A percentile compares a stretch with the other conserved stretches of the same genome.
These are phyloP conservation scores for Porphyrellus cyaneotinctus DNA, from an alignment of 768 basidiomycete species.

Conservation along the genomic window DNA sequence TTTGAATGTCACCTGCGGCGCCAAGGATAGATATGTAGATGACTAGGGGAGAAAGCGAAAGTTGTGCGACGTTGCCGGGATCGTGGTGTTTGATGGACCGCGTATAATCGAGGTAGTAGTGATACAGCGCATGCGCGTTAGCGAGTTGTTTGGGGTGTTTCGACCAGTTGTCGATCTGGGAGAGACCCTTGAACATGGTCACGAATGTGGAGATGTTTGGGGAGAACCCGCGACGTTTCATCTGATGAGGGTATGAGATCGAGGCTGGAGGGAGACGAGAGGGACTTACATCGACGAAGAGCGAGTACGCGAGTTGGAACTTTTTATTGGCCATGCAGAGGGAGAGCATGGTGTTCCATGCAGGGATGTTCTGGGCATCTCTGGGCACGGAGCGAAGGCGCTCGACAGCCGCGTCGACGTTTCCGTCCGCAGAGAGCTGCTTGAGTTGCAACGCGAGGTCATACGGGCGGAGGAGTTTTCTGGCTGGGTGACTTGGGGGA, in stretches of 20 bases:
- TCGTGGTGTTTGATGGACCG: conserved; percentile 46
- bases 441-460: conserved; percentile 56
- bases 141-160: conserved; percentile 55
- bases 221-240: conserved; percentile 78
- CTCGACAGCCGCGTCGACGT: conserved; percentile 58
- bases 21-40: conserved; percentile 68
- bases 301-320: conserved; percentile 56
- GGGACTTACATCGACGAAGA: conserved; percentile 62
- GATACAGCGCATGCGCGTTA: conserved; percentile 58
- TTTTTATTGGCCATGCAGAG: conserved; percentile 53
- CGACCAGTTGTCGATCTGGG: conserved; percentile 59
- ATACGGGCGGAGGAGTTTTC: conserved; percentile 54
- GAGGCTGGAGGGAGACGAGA: conserved; percentile 11
- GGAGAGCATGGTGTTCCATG: conserved; percentile 80
- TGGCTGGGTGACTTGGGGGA: neutral
- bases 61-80: conserved; percentile 44
- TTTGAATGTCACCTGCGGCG: conserved; percentile 53
- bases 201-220: conserved; percentile 66
- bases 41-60: conserved; percentile 44
- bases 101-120: conserved; percentile 50
- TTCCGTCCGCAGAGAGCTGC: conserved; percentile 50
- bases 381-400: conserved; percentile 67
- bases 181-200: conserved; percentile 64
- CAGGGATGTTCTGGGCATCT: conserved; percentile 68
- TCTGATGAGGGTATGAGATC: conserved; percentile 40